Evolutionary conservation across 495 filamentous ascomycete species (phyloP).

Genomic region (Margaritispora aquatica): DNA sequence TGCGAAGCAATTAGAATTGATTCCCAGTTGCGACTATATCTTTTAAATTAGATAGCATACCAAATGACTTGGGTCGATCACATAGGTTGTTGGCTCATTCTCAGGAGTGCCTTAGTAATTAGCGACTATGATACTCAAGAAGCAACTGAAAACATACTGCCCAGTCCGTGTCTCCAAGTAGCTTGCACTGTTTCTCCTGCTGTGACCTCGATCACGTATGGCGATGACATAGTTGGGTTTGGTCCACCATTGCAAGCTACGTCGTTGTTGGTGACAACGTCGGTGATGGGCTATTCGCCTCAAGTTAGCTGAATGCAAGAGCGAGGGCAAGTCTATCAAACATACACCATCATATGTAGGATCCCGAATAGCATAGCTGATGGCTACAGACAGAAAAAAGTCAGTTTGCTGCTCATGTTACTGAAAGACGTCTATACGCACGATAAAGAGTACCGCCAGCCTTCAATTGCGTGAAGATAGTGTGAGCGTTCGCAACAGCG

Average conservation of each 20-base stretch:
- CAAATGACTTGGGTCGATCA: slow-evolving; percentile 40
- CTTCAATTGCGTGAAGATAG: slow-evolving; percentile 49
- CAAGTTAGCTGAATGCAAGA: slow-evolving; percentile 2
- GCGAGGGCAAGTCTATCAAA: background rate
- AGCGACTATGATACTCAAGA: too few species aligned
- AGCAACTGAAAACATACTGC: slow-evolving; percentile 19
- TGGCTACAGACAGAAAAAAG: too few species aligned
- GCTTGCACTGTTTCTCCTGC: slow-evolving; percentile 43
- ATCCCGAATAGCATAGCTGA: slow-evolving; percentile 33
- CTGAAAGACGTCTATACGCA: too few species aligned
- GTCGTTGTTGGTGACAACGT: slow-evolving; percentile 39
- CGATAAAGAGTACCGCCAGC: slow-evolving; percentile 30
- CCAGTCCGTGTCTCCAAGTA: slow-evolving; percentile 43
- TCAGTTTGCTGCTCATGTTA: too few species aligned
- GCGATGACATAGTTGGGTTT: slow-evolving; percentile 39
- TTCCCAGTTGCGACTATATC: too few species aligned
- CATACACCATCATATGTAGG: slow-evolving; percentile 37
- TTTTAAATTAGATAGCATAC: too few species aligned
- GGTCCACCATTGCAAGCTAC: slow-evolving; percentile 50
- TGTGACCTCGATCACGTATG: slow-evolving; percentile 37
- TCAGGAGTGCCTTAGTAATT: slow-evolving; percentile 11
- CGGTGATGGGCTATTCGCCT: slow-evolving; percentile 40
- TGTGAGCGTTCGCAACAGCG: slow-evolving; percentile 33
- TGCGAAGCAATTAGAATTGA: too few species aligned
- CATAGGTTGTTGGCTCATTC: slow-evolving; percentile 32